Percentiles rank a stretch among this genome's conserved stretches.
These are phyloP conservation scores for Massariosphaeria phaeospora DNA, from an alignment of 495 filamentous ascomycete species.

Conservation along the genomic window DNA sequence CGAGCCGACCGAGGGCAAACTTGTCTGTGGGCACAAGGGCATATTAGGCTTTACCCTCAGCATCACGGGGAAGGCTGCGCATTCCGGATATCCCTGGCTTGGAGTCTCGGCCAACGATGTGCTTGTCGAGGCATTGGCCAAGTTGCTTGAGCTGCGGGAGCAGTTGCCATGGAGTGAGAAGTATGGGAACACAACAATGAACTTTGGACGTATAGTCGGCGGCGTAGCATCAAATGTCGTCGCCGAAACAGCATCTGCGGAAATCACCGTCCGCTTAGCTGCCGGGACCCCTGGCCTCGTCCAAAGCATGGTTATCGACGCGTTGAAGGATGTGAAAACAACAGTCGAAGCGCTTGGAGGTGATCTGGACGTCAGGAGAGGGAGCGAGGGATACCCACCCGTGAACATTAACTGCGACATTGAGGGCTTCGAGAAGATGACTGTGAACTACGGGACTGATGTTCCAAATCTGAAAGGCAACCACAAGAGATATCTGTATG, in stretches of 20 bases:
- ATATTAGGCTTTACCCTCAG: constrained; percentile 58
- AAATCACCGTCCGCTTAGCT: constrained; percentile 68
- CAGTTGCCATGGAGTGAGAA: constrained; percentile 65
- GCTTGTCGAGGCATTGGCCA: constrained; percentile 61
- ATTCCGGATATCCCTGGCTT: constrained; percentile 85
- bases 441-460: constrained; percentile 91
- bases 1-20: constrained; percentile 81
- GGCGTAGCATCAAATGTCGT: constrained; percentile 90
- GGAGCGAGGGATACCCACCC: constrained; percentile 59
- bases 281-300: constrained; percentile 59
- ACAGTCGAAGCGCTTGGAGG: constrained; percentile 47
- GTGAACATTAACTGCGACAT: constrained; percentile 76
- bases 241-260: constrained; percentile 62
- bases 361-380: constrained; percentile 57
- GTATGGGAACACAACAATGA: constrained; percentile 82
- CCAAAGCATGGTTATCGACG: constrained; percentile 50
- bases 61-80: constrained; percentile 71
- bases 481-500: constrained; percentile 82
- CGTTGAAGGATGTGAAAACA: constrained; percentile 43
- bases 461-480: constrained; percentile 68
- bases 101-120: constrained; percentile 74
- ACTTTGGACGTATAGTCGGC: constrained; percentile 71
- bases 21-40: constrained; percentile 89
- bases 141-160: constrained; percentile 54
- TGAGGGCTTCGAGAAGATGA: constrained; percentile 70